These are phyloP conservation scores for Rhizophora mangle DNA, from an alignment of 345 rosid species.

Conservation along the genomic window DNA sequence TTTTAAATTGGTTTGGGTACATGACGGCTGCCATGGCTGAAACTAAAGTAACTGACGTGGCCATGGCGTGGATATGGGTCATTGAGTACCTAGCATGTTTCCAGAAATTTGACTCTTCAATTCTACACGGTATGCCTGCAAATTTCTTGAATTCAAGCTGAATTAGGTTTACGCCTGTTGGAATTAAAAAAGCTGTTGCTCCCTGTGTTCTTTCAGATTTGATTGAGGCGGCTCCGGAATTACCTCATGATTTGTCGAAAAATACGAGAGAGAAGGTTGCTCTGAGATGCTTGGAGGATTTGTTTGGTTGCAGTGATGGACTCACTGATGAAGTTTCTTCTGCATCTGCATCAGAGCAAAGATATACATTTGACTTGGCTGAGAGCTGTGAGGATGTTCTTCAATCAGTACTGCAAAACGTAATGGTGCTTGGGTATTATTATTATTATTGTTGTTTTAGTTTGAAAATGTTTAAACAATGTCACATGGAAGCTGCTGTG, in stretches of 20 bases:
- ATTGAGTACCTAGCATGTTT: constrained; percentile 50
- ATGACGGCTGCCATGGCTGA: constrained; percentile 6
- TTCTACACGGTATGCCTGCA: constrained; percentile 38
- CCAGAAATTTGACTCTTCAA: constrained; percentile 29
- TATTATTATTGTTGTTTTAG: neutral
- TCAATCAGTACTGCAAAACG: constrained; percentile 33
- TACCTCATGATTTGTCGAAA: constrained; percentile 24
- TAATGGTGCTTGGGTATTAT: constrained; percentile 10
- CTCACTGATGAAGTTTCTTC: constrained; percentile 14
- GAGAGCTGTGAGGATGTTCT: constrained; percentile 49
- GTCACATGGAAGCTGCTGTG: neutral
- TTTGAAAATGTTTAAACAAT: neutral
- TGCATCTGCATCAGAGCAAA: constrained; percentile 17
- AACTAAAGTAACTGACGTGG: constrained; percentile 14
- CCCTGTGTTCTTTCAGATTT: constrained; percentile 25
- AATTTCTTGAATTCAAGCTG: neutral
- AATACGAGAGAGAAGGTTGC: constrained; percentile 49
- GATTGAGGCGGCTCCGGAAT: constrained; percentile 43
- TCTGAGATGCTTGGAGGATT: constrained; percentile 58
- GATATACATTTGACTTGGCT: constrained; percentile 30
- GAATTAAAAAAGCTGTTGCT: neutral
- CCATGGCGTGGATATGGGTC: constrained; percentile 50
- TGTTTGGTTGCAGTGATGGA: constrained; percentile 26
- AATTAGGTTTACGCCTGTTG: neutral
- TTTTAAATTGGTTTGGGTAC: no score